phyloP scores from a whole-genome alignment of 2,329 filamentous ascomycete species.

The Fusarium floridanum region DNA sequence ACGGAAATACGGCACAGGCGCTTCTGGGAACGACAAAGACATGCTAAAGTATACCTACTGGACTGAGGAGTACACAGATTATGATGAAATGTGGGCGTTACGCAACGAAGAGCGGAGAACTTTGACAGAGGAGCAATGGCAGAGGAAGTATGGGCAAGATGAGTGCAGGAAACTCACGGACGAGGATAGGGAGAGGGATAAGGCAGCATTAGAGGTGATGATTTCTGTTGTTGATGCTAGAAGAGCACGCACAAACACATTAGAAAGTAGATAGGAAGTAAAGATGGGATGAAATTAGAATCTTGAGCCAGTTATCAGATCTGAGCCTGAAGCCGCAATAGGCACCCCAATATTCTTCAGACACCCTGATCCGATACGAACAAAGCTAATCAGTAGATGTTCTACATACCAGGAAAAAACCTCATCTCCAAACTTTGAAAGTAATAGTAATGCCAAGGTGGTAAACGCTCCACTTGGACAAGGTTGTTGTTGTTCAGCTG shows the following conservation, averaged over 20 bases:
- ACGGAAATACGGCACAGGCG: not conserved
- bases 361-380: not conserved
- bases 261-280: too few species aligned
- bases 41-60: conserved; percentile 2
- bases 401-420: not conserved
- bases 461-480: not conserved
- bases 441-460: not conserved
- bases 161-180: not conserved
- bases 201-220: not conserved
- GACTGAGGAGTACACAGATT: not conserved
- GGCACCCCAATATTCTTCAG: not conserved
- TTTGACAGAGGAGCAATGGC: not conserved
- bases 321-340: not conserved
- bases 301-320: not conserved
- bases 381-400: not conserved
- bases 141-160: not conserved
- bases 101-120: not conserved
- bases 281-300: not conserved
- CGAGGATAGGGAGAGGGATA: not conserved
- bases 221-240: not conserved
- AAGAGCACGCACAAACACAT: not conserved
- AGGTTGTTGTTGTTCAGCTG: not conserved
- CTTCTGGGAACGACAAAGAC: not conserved
- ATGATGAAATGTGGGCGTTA: not conserved
- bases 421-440: not conserved